Evolutionary conservation across 345 rosid species (phyloP), one percentile per base, ranked within the genome.

Genomic region (Passiflora organensis): DNA sequence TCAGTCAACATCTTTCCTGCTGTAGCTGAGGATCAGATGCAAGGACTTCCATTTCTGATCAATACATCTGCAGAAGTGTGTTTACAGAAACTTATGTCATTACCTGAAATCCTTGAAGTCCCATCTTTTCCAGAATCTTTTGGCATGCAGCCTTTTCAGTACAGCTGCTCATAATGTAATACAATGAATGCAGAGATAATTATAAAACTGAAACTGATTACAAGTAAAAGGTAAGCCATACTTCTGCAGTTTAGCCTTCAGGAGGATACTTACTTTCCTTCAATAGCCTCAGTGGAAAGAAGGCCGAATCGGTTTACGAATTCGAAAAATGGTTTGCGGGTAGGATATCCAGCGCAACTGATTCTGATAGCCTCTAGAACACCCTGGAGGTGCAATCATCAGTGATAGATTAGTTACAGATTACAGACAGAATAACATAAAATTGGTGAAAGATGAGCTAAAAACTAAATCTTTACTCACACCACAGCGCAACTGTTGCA

Each of bases 301-400:
- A 93, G 80, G 54, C 96, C 99, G 51, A 93, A 93, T 51, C 96
- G 75, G 67, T 82, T 86, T 17, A 78, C 55, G 72, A 93, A 93
- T 79, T 93, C 96, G 43, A 86, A 93, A 70, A 89, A 93, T 41
- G 94, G 83, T 44, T 73, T 79, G 14, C 99, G 94, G 70, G 99
- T 93, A 47, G 99, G 99, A 69, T 84, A 93, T 32, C 99, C 99
- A 13, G 99, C 99, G 50, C 93, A 84, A 63, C 99, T 93, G 66
- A 93, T 93, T 78, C 96, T 83, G 64, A 93, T 93, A 43, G 99
- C 99, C 67, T 87, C 96, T 60, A 87, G 58, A 68, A 93, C 99
- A 73, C 99, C 99, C 96, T 93, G 69, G 23, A 69, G 36, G 48
- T 6, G 59, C 38, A 76, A 43, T 45, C 44, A 50, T 57, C 37